A percentile compares a stretch with the other conserved stretches of the same genome.
These are phyloP conservation scores for Mrakia gelida DNA, from an alignment of 768 basidiomycete genomes.

Conservation along the genomic window DNA sequence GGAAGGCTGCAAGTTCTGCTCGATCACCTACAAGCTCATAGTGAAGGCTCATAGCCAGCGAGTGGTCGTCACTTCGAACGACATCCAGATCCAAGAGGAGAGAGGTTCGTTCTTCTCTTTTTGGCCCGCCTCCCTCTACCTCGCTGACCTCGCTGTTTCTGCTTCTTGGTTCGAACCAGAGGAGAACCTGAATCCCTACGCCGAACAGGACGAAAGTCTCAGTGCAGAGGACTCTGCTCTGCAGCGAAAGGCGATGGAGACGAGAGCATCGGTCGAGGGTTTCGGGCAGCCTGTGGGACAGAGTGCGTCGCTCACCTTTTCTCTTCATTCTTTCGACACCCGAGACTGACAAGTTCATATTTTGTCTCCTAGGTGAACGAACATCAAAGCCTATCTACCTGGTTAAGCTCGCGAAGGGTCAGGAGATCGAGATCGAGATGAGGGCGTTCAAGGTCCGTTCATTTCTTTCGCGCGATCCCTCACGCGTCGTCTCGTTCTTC, in stretches of 20 bases:
- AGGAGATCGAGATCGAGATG: constrained; percentile 79
- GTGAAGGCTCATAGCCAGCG: constrained; percentile 56
- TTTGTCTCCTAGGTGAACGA: neutral
- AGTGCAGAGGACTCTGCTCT: neutral
- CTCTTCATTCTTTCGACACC: neutral
- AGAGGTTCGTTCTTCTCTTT: neutral
- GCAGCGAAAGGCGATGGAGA: constrained; percentile 1
- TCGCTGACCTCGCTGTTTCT: neutral
- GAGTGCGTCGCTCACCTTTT: constrained; percentile 50
- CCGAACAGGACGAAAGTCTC: neutral
- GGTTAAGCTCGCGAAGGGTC: constrained; percentile 76
- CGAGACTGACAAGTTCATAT: neutral
- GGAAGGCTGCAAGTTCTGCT: constrained; percentile 77
- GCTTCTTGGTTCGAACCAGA: neutral
- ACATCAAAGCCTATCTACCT: constrained; percentile 26
- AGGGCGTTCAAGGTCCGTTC: constrained; percentile 82
- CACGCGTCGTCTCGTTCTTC: neutral
- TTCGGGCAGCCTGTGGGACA: constrained; percentile 85
- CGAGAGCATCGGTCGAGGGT: constrained; percentile 54
- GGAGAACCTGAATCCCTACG: constrained; percentile 18
- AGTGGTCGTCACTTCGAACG: constrained; percentile 78
- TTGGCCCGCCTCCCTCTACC: neutral
- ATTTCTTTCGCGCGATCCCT: neutral
- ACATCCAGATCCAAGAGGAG: constrained; percentile 45
- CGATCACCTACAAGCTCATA: constrained; percentile 69